Conservation (phyloP, 2,329 filamentous ascomycete species). For the Pestalotiopsis fici region DNA sequence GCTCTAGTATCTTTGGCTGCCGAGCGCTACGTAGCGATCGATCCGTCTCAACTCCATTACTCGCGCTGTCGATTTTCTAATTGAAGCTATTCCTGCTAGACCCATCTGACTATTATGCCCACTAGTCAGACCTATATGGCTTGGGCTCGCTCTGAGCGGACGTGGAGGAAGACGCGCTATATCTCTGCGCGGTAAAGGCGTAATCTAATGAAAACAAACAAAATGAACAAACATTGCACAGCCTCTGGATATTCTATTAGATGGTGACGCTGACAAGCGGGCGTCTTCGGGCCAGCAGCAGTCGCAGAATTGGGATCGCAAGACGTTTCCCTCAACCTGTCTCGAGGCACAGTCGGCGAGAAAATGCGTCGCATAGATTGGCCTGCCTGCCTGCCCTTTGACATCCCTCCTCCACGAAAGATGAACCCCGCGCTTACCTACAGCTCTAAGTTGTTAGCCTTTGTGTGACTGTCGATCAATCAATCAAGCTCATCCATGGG, state of each 20-base stretch:
- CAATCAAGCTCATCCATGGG: background rate
- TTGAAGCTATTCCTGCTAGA: background rate
- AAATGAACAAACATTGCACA: background rate
- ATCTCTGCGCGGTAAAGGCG: background rate
- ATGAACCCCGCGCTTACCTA: constrained; percentile 7
- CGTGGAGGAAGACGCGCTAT: background rate
- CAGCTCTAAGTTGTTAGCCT: background rate
- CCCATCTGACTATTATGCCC: background rate
- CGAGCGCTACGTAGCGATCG: background rate
- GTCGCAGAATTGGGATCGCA: background rate
- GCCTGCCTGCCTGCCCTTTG: background rate
- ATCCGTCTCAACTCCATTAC: constrained; percentile 1
- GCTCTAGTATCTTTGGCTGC: background rate
- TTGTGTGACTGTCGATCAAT: constrained; percentile 2
- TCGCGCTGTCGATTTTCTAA: background rate
- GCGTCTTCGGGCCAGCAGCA: background rate
- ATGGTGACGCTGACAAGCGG: background rate
- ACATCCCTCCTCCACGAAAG: background rate
- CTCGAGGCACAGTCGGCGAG: background rate
- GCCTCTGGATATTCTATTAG: background rate
- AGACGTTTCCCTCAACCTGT: background rate
- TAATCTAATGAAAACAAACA: background rate
- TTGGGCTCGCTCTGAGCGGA: background rate
- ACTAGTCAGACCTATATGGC: background rate
- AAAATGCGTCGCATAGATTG: background rate